Conservation (phyloP, 129 eudicot genomes). For the Ambrosia artemisiifolia region DNA sequence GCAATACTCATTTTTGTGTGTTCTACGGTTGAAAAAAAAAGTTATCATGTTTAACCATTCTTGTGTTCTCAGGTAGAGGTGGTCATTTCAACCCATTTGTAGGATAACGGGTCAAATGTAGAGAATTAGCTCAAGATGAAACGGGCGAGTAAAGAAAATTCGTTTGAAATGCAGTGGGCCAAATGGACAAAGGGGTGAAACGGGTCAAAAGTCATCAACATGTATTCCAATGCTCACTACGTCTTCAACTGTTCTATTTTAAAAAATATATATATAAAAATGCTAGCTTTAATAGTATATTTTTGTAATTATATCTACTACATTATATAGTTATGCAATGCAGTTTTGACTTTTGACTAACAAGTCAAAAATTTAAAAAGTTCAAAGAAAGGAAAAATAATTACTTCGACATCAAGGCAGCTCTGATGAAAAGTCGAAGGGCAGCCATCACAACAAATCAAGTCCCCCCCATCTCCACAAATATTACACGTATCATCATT, state of each 20-base stretch:
- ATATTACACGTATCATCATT: conserved; percentile 93
- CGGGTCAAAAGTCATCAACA: background rate
- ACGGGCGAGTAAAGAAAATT: background rate
- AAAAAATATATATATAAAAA: background rate
- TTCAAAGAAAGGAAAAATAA: background rate
- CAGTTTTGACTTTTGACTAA: background rate
- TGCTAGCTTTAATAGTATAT: background rate
- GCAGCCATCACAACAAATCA: conserved; percentile 93
- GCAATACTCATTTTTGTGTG: background rate
- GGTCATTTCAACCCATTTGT: background rate
- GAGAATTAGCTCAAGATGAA: background rate
- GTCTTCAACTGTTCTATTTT: background rate
- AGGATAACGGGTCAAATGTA: background rate
- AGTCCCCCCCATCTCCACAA: conserved; percentile 94
- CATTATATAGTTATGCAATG: background rate
- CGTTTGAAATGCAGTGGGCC: background rate
- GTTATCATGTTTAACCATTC: background rate
- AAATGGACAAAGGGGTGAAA: background rate
- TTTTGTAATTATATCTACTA: background rate
- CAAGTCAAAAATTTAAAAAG: background rate
- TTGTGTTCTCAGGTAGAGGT: background rate
- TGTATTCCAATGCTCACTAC: conserved; percentile 1
- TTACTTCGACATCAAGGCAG: conserved; percentile 73
- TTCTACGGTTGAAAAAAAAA: too few relatives aligned
- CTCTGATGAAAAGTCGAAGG: conserved; percentile 91